A percentile compares a stretch with the other conserved stretches of the same genome.
Conservation (phyloP, 306 rosid genomes). For the Begonia fuchsioides region DNA sequence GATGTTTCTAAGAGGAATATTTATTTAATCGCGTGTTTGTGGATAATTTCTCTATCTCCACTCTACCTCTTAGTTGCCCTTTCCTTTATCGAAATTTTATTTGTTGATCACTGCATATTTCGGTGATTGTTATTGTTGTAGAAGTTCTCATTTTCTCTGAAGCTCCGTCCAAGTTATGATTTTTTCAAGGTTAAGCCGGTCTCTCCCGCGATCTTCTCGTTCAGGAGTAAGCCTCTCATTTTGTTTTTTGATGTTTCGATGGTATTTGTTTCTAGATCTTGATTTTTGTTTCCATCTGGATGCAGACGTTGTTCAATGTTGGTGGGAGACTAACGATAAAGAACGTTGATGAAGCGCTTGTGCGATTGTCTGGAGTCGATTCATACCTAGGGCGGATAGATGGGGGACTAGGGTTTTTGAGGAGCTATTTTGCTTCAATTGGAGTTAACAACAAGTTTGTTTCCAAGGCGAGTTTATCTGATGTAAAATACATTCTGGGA, state of each 20-base stretch:
- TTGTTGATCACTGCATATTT: not conserved
- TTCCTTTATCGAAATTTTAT: not conserved
- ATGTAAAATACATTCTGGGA: slow-evolving; percentile 29
- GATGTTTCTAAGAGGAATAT: not conserved
- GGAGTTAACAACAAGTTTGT: slow-evolving; percentile 19
- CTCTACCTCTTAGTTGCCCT: not conserved
- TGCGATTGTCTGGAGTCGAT: slow-evolving; percentile 18
- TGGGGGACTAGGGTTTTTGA: slow-evolving; percentile 42
- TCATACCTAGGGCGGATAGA: slow-evolving; percentile 27
- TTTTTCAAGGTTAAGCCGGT: slow-evolving; percentile 47
- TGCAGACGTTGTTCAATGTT: slow-evolving; percentile 34
- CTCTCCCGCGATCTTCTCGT: slow-evolving; percentile 53
- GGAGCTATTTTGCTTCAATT: slow-evolving; percentile 35
- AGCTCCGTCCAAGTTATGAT: slow-evolving; percentile 22
- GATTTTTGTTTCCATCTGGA: slow-evolving; percentile 6
- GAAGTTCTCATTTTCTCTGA: slow-evolving; percentile 2
- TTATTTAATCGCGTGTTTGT: not conserved
- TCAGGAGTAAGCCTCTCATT: slow-evolving; percentile 23
- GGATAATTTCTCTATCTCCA: not conserved
- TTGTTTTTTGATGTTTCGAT: not conserved
- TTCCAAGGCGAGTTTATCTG: slow-evolving; percentile 26
- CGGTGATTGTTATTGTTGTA: not conserved
- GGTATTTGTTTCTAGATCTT: not conserved
- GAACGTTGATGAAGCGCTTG: slow-evolving; percentile 18
- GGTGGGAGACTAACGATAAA: slow-evolving; percentile 28